Conservation (phyloP, 2,329 filamentous ascomycete species). For the Talaromyces funiculosus region DNA sequence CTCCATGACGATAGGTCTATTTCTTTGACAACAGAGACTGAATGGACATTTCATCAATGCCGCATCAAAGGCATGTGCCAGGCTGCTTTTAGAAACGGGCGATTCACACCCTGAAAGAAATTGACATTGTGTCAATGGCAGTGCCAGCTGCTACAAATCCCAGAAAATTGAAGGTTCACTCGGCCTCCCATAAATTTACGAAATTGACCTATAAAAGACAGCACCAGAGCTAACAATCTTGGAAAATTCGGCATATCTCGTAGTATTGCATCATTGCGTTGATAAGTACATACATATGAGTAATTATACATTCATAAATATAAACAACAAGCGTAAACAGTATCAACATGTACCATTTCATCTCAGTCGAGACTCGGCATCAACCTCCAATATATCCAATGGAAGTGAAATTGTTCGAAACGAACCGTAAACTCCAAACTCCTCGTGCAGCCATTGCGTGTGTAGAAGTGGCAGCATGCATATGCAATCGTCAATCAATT, state of each 20-base stretch:
- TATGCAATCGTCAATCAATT: not conserved
- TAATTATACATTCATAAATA: not conserved
- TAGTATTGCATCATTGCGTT: not conserved
- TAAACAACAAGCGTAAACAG: not conserved
- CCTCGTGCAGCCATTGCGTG: not conserved
- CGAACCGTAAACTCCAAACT: not conserved
- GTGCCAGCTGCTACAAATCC: not conserved
- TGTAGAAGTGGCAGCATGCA: not conserved
- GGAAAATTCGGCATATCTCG: not conserved
- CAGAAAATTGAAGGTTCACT: not conserved
- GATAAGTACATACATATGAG: slow-evolving; percentile 8
- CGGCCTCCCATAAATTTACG: not conserved
- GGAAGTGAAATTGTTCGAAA: not conserved
- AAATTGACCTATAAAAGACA: not conserved
- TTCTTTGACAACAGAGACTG: not conserved
- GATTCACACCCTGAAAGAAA: not conserved
- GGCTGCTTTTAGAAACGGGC: not conserved
- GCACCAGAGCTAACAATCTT: not conserved
- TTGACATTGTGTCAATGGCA: not conserved
- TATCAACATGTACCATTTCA: not conserved
- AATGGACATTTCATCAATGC: not conserved
- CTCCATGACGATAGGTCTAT: not conserved
- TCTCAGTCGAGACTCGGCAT: not conserved
- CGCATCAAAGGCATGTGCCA: not conserved
- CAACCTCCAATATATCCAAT: not conserved